A percentile compares a stretch with the other conserved stretches of the same genome.
Conservation (phyloP, 495 filamentous ascomycete genomes). For the Neurospora africana region DNA sequence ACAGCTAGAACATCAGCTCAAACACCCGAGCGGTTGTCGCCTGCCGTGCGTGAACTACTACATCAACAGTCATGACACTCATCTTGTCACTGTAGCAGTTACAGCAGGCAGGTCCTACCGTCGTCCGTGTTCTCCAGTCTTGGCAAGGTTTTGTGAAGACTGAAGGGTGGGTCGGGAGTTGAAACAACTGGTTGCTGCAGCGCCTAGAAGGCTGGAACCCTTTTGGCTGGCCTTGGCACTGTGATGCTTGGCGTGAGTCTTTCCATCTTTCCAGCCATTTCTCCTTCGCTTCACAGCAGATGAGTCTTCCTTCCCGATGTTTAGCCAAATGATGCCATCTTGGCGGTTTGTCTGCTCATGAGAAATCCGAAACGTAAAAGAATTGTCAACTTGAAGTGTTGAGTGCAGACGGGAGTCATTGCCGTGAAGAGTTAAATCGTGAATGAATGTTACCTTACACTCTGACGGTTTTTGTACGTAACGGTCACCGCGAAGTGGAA, state of each 20-base stretch:
- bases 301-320: not conserved
- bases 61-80: not conserved
- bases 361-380: not conserved
- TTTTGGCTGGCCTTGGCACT: not conserved
- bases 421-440: not conserved
- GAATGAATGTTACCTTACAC: not conserved
- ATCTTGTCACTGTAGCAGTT: not conserved
- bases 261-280: not conserved
- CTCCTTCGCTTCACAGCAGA: not conserved
- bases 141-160: not conserved
- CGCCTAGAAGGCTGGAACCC: not conserved
- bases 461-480: not conserved
- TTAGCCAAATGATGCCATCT: not conserved
- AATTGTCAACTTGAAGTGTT: not conserved
- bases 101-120: not conserved
- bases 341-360: not conserved
- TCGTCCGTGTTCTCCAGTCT: not conserved
- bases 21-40: not conserved
- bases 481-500: not conserved
- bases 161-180: not conserved
- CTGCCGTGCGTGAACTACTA: not conserved
- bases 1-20: not conserved
- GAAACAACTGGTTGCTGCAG: not conserved
- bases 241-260: not conserved
- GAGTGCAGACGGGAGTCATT: not conserved